These are phyloP conservation scores for Excoecaria agallocha DNA, from an alignment of 345 rosid species.

Conservation along the genomic window DNA sequence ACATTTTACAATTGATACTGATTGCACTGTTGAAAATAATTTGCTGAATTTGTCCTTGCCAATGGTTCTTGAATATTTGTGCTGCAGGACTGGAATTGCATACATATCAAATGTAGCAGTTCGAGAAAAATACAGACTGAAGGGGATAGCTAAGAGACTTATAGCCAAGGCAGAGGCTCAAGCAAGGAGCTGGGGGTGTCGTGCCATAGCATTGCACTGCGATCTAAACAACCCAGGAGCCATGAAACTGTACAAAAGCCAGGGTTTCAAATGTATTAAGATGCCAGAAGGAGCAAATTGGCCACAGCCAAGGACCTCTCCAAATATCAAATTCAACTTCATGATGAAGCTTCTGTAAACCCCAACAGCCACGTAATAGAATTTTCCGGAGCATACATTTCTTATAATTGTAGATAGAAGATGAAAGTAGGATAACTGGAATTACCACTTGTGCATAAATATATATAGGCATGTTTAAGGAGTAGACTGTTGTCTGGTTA, in stretches of 20 bases:
- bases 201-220: slow-evolving; percentile 77
- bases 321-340: slow-evolving; percentile 60
- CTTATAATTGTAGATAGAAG: background rate
- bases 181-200: slow-evolving; percentile 86
- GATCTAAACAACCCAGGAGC: slow-evolving; percentile 74
- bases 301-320: slow-evolving; percentile 73
- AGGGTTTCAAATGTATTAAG: slow-evolving; percentile 65
- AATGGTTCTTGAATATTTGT: background rate
- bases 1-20: background rate
- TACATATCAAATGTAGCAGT: slow-evolving; percentile 93
- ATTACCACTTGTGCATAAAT: slow-evolving; percentile 16
- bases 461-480: background rate
- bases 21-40: background rate
- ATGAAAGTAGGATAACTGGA: slow-evolving; percentile 8
- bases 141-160: slow-evolving; percentile 83
- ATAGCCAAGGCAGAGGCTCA: slow-evolving; percentile 78
- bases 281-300: slow-evolving; percentile 81
- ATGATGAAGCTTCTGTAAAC: slow-evolving; percentile 86
- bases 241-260: slow-evolving; percentile 63
- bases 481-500: too few species aligned
- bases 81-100: slow-evolving; percentile 75
- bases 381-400: slow-evolving; percentile 9
- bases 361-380: slow-evolving; percentile 21
- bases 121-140: slow-evolving; percentile 63
- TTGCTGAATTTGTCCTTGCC: background rate